phyloP scores from a whole-genome alignment of 2,329 filamentous ascomycete genomes.

The Exophiala calicioides region DNA sequence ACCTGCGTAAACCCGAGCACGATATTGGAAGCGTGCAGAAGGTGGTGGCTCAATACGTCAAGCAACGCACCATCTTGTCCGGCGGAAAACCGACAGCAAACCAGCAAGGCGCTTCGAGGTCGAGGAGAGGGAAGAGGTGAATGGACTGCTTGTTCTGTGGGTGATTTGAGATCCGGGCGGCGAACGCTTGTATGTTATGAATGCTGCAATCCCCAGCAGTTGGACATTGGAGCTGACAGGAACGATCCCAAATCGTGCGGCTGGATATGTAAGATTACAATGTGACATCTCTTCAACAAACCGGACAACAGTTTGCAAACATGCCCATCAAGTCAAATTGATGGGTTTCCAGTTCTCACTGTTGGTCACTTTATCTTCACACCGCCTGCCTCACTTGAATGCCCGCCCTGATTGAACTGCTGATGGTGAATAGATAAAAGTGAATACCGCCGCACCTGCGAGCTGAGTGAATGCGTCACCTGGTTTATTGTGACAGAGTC shows the following conservation, averaged over 20 bases:
- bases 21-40: constrained; percentile 84
- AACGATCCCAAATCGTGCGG: not conserved
- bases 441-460: no score
- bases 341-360: no score
- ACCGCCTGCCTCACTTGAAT: no score
- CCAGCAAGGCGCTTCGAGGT: constrained; percentile 11
- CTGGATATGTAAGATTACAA: not conserved
- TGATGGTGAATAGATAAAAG: no score
- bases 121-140: constrained; percentile 25
- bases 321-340: no score
- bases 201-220: no score
- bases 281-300: not conserved
- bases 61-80: constrained; percentile 51
- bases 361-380: no score
- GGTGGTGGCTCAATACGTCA: constrained; percentile 68
- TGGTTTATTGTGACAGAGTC: no score
- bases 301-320: no score
- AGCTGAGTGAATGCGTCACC: no score
- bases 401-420: no score
- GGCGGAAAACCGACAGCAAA: constrained; percentile 28
- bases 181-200: no score
- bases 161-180: not conserved
- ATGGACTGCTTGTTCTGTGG: not conserved
- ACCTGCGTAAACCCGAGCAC: constrained; percentile 82
- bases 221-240: not conserved